Percentiles rank a stretch among this genome's conserved stretches.
Evolutionary conservation across 1,284 basidiomycete genomes (phyloP).

Genomic region (Boletus semigastroideus): DNA sequence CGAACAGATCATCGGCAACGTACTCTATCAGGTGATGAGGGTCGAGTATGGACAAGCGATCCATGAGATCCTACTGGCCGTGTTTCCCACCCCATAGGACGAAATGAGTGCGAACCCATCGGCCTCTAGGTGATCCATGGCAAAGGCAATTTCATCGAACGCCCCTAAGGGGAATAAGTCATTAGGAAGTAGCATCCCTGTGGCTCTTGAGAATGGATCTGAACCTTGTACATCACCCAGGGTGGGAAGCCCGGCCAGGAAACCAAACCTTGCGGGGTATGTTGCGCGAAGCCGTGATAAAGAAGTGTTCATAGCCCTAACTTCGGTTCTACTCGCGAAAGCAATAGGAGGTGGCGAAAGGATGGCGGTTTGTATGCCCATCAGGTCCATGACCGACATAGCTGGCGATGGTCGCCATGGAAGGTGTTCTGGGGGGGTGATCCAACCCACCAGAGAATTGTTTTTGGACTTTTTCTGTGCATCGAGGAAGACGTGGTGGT

Average conservation of each 20-base stretch:
- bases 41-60: background rate
- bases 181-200: conserved; percentile 8
- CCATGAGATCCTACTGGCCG: conserved; percentile 40
- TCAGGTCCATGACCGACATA: conserved; percentile 56
- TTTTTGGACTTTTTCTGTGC: conserved; percentile 44
- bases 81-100: conserved; percentile 52
- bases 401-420: conserved; percentile 64
- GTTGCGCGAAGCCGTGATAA: conserved; percentile 46
- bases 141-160: conserved; percentile 55
- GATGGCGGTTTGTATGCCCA: conserved; percentile 56
- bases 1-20: conserved; percentile 59
- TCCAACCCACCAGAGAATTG: conserved; percentile 54
- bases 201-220: conserved; percentile 7
- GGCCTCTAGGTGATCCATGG: conserved; percentile 56
- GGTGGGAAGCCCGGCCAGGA: conserved; percentile 63
- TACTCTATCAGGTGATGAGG: conserved; percentile 45
- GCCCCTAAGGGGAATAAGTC: conserved; percentile 40
- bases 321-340: conserved; percentile 41
- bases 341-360: conserved; percentile 65
- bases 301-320: conserved; percentile 48
- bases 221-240: conserved; percentile 59
- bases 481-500: conserved; percentile 69
- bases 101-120: conserved; percentile 64
- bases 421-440: conserved; percentile 57
- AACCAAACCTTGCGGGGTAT: conserved; percentile 59